Base-by-base conservation (phyloP, 352 stramenopile genomes). In the Phytopythium mirpurense region DNA sequence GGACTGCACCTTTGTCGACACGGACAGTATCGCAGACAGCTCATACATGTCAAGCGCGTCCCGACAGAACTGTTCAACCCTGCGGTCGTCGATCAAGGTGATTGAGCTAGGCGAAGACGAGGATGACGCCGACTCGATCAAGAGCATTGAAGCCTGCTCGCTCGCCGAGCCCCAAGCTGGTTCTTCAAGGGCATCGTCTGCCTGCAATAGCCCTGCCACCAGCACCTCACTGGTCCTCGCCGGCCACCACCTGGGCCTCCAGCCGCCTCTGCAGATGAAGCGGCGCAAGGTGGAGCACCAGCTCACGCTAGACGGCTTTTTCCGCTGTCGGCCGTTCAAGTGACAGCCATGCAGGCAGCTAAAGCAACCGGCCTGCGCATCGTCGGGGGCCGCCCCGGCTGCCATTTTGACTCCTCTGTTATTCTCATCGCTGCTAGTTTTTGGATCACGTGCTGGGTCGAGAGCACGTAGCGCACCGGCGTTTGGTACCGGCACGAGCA, bases 1-100 rank as follows among this genome's bases (percentile, higher is more conserved):
- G 31, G 73, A 87, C 55, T 78, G 70, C 51, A 79, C 72, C 14
- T 79, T 87, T 44, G 56, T 84, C 27, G 76, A 83, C n/a, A 27
- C 45, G 27, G 45, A 51, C 9, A 43, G 57, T 31, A 62, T 52
- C 40, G 59, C 41, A 14, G 59, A 37, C 47, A 65, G 42, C 60
- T 48, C 55, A 24, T 18, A 19, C 62, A 65, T 24, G 42, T 61
- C 56, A 15, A 41, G 48, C 3, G 29, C 35, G 3, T 12, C 38
- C 14, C 37, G 32, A 16, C 54, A 21, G 19, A 47, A 10, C 18
- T 19, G n/a, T 16, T 9, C 24, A 42, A 60, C 59, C 6, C 62
- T 35, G 37, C 54, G 56, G 41, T 51, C 21, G 46, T 63, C 45
- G 41, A 68, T 54, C 37, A 66, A 43, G 43, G 46, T 74, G 11